These are phyloP conservation scores for Kazachstania taianensis DNA, from an alignment of 805 yeast genomes.

Conservation along the genomic window DNA sequence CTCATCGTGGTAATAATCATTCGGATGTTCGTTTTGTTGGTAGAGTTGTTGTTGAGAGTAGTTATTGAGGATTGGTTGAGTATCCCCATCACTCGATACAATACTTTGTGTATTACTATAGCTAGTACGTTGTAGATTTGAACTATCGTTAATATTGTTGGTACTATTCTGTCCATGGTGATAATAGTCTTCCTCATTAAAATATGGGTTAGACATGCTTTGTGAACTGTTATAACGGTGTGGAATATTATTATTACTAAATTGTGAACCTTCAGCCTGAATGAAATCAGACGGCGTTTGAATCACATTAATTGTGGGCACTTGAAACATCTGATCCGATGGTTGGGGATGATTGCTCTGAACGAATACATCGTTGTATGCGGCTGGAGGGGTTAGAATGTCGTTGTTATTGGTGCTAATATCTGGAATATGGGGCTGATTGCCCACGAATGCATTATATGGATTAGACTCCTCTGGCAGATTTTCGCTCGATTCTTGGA, in stretches of 20 bases:
- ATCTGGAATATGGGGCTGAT: too few species aligned
- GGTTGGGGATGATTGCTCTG: conserved; percentile 4
- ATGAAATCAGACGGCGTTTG: conserved; percentile 20
- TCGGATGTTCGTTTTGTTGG: not conserved
- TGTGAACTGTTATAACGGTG: not conserved
- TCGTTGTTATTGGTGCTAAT: not conserved
- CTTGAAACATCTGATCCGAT: conserved; percentile 6
- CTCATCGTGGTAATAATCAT: too few species aligned
- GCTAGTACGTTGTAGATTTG: not conserved
- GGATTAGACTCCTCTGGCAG: too few species aligned
- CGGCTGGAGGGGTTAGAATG: conserved; percentile 11
- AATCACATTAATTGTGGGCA: conserved; percentile 22
- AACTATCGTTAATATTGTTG: conserved; percentile 5
- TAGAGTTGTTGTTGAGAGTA: conserved; percentile 1
- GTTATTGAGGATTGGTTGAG: conserved; percentile 20
- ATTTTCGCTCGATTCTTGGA: too few species aligned
- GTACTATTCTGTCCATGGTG: conserved; percentile 6
- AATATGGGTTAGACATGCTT: conserved; percentile 6
- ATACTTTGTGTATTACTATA: conserved; percentile 5
- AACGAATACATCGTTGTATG: conserved; percentile 17
- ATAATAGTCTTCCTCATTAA: conserved; percentile 21
- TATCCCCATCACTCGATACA: conserved; percentile 10
- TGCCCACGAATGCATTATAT: too few species aligned
- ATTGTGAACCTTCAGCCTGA: conserved; percentile 7
- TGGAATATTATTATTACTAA: conserved; percentile 3